These are phyloP conservation scores for Tuber borchii DNA, from an alignment of 495 filamentous ascomycete species.

Conservation along the genomic window DNA sequence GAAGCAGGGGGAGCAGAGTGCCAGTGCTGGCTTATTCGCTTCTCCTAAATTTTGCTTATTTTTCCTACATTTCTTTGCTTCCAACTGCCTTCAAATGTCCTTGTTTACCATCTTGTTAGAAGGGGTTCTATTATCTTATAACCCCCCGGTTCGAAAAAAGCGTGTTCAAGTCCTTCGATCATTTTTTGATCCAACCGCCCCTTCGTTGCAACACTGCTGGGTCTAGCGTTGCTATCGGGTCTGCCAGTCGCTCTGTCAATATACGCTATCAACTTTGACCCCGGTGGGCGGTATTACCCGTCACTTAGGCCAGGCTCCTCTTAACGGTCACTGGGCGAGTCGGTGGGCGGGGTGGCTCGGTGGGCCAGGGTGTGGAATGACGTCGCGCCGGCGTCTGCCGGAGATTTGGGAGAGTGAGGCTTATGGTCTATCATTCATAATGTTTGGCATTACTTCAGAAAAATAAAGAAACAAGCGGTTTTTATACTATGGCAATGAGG, in stretches of 20 bases:
- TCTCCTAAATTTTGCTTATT: too few species aligned
- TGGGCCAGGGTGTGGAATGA: neutral
- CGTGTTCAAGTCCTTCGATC: too few species aligned
- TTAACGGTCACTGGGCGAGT: neutral
- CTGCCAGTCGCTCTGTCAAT: neutral
- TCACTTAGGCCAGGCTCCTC: neutral
- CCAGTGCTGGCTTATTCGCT: too few species aligned
- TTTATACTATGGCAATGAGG: neutral
- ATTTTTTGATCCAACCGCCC: too few species aligned
- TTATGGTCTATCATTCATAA: neutral
- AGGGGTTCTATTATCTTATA: too few species aligned
- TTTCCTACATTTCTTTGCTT: too few species aligned
- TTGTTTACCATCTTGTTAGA: too few species aligned
- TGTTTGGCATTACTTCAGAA: neutral
- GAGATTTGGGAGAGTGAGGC: neutral
- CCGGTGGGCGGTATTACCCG: neutral
- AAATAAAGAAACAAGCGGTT: neutral
- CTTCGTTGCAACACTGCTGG: too few species aligned
- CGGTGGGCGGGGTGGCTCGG: neutral
- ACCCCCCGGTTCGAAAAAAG: too few species aligned
- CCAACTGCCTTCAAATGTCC: too few species aligned
- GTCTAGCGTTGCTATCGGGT: neutral
- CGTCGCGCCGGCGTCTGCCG: neutral
- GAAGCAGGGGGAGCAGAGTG: too few species aligned
- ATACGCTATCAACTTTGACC: neutral